A percentile compares a stretch with the other conserved stretches of the same genome.
Evolutionary conservation across 2,329 filamentous ascomycete genomes (phyloP).

Genomic region (Helotiales sp.): DNA sequence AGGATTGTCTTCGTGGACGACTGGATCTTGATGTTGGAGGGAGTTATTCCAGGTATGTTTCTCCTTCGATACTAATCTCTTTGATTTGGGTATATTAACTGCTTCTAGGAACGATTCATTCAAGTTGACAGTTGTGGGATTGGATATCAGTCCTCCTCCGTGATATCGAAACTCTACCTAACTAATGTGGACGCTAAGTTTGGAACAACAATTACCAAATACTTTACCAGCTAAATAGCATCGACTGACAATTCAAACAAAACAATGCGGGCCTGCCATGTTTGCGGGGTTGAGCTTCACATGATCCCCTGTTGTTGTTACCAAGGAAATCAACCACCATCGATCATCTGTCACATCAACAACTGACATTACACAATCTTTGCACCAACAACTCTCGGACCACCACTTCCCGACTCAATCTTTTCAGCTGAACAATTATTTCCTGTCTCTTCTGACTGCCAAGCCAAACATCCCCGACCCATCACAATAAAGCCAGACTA

Average conservation of each 20-base stretch:
- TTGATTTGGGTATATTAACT: slow-evolving; percentile 20
- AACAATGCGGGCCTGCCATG: not conserved
- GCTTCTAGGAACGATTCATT: slow-evolving; percentile 61
- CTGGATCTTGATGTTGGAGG: slow-evolving; percentile 85
- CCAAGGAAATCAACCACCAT: not conserved
- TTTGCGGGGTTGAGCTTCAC: not conserved
- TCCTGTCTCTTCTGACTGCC: not conserved
- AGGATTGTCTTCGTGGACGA: slow-evolving; percentile 82
- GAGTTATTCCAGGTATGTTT: slow-evolving; percentile 75
- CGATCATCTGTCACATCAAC: not conserved
- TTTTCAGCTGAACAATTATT: not conserved
- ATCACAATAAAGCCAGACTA: not conserved
- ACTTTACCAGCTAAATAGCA: not conserved
- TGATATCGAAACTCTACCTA: slow-evolving; percentile 40
- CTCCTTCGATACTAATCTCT: not conserved
- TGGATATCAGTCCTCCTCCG: slow-evolving; percentile 62
- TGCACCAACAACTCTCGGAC: not conserved
- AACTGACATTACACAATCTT: not conserved
- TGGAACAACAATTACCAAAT: no score
- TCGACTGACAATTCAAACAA: not conserved
- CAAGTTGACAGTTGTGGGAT: slow-evolving; percentile 61
- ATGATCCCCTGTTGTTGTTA: not conserved
- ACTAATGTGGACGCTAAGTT: no score
- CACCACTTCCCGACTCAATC: not conserved
- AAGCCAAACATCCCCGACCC: not conserved